Evolutionary conservation across 2,329 filamentous ascomycete genomes (phyloP), one percentile per base, ranked within the genome.

Genomic region (Xylariaceae sp.): DNA sequence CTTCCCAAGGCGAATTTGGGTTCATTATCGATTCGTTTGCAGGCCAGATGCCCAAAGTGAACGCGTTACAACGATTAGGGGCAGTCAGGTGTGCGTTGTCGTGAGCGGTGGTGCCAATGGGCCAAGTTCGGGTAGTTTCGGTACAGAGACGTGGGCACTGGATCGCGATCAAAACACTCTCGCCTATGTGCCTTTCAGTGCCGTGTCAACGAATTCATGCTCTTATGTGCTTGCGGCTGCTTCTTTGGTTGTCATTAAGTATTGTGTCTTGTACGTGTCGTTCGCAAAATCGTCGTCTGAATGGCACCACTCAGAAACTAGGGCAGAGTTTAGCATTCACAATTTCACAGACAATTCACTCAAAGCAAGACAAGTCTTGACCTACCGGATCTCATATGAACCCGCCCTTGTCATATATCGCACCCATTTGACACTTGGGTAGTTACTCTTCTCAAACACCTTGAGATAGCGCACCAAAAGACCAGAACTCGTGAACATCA

Each of bases 371-470:
- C 44, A 50, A 42, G 15, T 18, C 44, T 7, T 3, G 4, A 13
- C 76, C 68, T 66, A 95, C 88, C 92, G 82, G 73, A 99, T 96
- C 78, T 99, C 94, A 75, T 99, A 99, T 75, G 92, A 97, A 34
- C 94, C 94, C 13, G 93, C 94, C 66, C 93, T 86, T 15, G 94
- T 99, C 94, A 99, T 97, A 76, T 99, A 99, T 68, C 94, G 82
- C 68, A 99, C 94, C 94, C 94, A 99, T 76, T 99, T 99, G 53
- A 99, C 94, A 72, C 92, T 96, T 64, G 90, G 95, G 74, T 99
- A 99, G 75, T 97, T 97, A 75, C 85, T 94, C 86, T 99, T 99
- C 79, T 99, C 94, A 78, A 99, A 99, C 1, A 99, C 94, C 77
- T 99, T 99, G 59, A 99, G 77, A 74, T 99, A 99, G 53, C 95